These are phyloP conservation scores for Acanthamoeba triangularis DNA, from an alignment of 208 protist genomes.

Conservation along the genomic window DNA sequence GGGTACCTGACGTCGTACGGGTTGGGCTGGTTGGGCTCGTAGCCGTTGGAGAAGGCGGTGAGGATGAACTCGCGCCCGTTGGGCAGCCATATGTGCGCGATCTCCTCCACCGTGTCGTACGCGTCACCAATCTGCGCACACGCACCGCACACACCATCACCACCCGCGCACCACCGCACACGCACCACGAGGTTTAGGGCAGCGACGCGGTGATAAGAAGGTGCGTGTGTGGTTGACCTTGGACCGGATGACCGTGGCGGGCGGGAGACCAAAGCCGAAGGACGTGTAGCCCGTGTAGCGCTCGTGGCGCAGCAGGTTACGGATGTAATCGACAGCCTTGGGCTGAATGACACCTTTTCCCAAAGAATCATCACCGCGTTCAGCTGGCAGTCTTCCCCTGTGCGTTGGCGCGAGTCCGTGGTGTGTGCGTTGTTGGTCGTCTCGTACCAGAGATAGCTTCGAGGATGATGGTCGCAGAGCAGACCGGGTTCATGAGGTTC, in stretches of 20 bases:
- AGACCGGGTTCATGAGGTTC: not conserved
- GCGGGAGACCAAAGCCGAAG: slow-evolving; percentile 36
- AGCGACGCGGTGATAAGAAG: not conserved
- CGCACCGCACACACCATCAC: too few relatives aligned
- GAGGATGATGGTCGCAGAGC: not conserved
- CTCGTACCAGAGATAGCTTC: not conserved
- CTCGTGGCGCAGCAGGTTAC: not conserved
- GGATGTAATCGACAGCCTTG: slow-evolving; percentile 12
- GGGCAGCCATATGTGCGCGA: slow-evolving; percentile 37
- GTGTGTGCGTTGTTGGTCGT: not conserved
- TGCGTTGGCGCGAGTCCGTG: not conserved
- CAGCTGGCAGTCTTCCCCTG: not conserved
- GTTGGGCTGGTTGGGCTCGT: slow-evolving; percentile 21
- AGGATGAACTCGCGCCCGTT: slow-evolving; percentile 62
- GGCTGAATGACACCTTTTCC: not conserved
- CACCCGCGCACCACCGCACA: too few relatives aligned
- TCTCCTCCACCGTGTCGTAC: slow-evolving; percentile 64
- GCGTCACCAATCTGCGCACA: slow-evolving; percentile 50
- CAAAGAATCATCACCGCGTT: not conserved
- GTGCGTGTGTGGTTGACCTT: not conserved
- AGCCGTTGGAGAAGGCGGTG: slow-evolving; percentile 42
- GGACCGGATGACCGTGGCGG: slow-evolving; percentile 31
- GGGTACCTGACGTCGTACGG: slow-evolving; percentile 8
- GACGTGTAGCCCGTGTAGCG: slow-evolving; percentile 4
- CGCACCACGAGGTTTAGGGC: not conserved